Evolutionary conservation across 306 rosid genomes (phyloP).

Genomic region (Prunus mongolica): DNA sequence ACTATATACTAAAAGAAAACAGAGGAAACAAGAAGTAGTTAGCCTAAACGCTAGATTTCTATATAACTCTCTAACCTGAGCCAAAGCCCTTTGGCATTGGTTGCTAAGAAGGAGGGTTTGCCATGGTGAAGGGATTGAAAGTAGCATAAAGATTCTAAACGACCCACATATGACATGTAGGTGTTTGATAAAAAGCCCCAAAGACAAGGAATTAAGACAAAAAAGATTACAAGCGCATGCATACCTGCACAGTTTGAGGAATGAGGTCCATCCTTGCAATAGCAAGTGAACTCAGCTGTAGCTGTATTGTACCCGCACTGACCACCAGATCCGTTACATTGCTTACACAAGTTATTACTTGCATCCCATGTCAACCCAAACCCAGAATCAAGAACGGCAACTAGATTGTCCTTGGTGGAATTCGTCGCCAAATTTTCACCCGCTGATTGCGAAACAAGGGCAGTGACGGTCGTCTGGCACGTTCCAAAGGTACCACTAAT

Average conservation of each 20-base stretch:
- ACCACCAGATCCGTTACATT: slow-evolving; percentile 40
- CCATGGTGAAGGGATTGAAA: too few relatives aligned
- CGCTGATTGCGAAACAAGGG: slow-evolving; percentile 33
- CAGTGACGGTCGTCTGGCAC: slow-evolving; percentile 26
- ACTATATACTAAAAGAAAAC: too few relatives aligned
- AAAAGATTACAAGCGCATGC: neutral
- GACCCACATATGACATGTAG: neutral
- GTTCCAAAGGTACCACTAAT: neutral
- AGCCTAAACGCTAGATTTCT: too few relatives aligned
- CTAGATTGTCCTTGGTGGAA: slow-evolving; percentile 15
- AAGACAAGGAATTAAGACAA: neutral
- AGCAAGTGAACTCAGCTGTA: slow-evolving; percentile 44
- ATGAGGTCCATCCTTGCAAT: slow-evolving; percentile 37
- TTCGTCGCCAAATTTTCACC: neutral
- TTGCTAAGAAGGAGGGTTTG: too few relatives aligned
- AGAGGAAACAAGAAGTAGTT: too few relatives aligned
- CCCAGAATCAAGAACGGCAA: slow-evolving; percentile 34
- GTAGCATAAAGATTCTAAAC: too few relatives aligned
- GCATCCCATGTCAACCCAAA: slow-evolving; percentile 46
- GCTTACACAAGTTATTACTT: slow-evolving; percentile 30
- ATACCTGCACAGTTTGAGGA: slow-evolving; percentile 23
- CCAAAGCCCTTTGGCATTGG: too few relatives aligned
- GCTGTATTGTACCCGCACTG: slow-evolving; percentile 35
- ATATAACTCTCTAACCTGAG: too few relatives aligned
- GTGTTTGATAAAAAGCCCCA: neutral